A percentile compares a stretch with the other conserved stretches of the same genome.
Conservation (phyloP, 2,329 filamentous ascomycete genomes). For the Penicillium oxalicum region DNA sequence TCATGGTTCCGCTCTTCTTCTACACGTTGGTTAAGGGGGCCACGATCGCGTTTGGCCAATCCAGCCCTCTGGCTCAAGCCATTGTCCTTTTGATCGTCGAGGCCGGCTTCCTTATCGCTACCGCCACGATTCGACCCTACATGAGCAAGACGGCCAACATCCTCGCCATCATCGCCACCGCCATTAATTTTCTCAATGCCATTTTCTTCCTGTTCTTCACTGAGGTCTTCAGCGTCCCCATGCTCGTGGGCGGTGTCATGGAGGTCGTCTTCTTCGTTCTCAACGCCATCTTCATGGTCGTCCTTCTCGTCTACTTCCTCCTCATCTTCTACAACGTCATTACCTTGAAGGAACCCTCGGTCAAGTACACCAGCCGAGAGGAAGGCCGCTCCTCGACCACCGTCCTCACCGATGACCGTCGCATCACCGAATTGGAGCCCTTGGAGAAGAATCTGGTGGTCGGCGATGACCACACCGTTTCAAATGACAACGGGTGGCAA, state of each 20-base stretch:
- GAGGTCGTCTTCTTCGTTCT: slow-evolving; percentile 83
- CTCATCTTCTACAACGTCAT: slow-evolving; percentile 71
- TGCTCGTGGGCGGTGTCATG: slow-evolving; percentile 77
- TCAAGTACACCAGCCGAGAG: slow-evolving; percentile 88
- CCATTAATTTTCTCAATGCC: slow-evolving; percentile 82
- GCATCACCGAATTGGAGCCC: slow-evolving; percentile 83
- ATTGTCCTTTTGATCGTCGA: slow-evolving; percentile 82
- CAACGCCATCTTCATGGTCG: slow-evolving; percentile 76
- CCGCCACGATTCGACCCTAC: slow-evolving; percentile 78
- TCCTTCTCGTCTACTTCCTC: slow-evolving; percentile 76
- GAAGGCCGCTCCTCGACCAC: slow-evolving; percentile 94
- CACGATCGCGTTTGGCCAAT: slow-evolving; percentile 77
- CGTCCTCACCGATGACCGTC: slow-evolving; percentile 85
- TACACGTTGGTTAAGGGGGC: slow-evolving; percentile 80
- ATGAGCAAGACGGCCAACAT: slow-evolving; percentile 98
- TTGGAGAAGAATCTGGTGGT: slow-evolving; percentile 54
- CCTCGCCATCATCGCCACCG: slow-evolving; percentile 87
- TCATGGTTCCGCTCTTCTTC: slow-evolving; percentile 69
- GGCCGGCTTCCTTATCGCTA: slow-evolving; percentile 67
- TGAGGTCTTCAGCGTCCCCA: slow-evolving; percentile 74
- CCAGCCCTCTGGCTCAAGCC: slow-evolving; percentile 64
- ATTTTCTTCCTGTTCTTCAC: slow-evolving; percentile 88
- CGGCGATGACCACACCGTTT: background rate
- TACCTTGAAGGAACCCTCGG: slow-evolving; percentile 87
- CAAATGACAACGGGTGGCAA: background rate